Percentiles rank a stretch among this genome's conserved stretches.
These are phyloP conservation scores for Saccharum hybrid DNA, from an alignment of 202 grass and related monocot genomes.

Conservation along the genomic window DNA sequence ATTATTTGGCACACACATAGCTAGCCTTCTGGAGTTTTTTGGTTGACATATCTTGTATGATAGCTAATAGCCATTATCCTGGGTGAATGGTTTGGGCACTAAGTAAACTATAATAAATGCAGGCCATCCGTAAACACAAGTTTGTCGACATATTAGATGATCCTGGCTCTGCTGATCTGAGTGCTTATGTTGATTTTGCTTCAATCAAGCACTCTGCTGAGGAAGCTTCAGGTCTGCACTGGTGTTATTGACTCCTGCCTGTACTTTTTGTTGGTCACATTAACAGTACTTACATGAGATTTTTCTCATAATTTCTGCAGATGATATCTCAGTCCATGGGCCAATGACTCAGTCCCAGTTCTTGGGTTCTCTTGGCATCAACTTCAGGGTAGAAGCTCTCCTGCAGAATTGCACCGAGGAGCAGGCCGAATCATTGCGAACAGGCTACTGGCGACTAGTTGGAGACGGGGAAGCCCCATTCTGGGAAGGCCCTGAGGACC, in stretches of 20 bases:
- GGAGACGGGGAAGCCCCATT: slow-evolving; percentile 94
- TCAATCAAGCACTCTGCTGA: slow-evolving; percentile 80
- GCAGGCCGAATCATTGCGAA: slow-evolving; percentile 63
- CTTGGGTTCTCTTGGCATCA: slow-evolving; percentile 83
- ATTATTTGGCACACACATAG: background rate
- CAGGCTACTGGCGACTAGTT: slow-evolving; percentile 82
- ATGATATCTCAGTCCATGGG: slow-evolving; percentile 83
- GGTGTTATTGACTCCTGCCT: background rate
- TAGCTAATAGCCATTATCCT: slow-evolving; percentile 3
- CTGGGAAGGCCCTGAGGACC: slow-evolving; percentile 83
- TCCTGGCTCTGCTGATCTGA: slow-evolving; percentile 88
- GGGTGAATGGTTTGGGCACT: slow-evolving; percentile 14
- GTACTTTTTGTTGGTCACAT: background rate
- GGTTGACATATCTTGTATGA: background rate
- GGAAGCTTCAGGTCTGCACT: slow-evolving; percentile 78
- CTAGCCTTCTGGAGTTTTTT: background rate
- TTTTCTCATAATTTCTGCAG: slow-evolving; percentile 38
- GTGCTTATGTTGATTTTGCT: slow-evolving; percentile 89
- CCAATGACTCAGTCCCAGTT: slow-evolving; percentile 86
- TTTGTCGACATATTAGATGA: slow-evolving; percentile 89
- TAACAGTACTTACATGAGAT: background rate
- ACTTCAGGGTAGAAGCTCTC: slow-evolving; percentile 79
- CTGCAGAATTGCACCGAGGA: slow-evolving; percentile 76
- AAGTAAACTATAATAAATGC: slow-evolving; percentile 26
- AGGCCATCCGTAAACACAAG: slow-evolving; percentile 87